Percentiles rank a stretch among this genome's conserved stretches.
Conservation (phyloP, 768 basidiomycete genomes). For the Amanita molliuscula region DNA sequence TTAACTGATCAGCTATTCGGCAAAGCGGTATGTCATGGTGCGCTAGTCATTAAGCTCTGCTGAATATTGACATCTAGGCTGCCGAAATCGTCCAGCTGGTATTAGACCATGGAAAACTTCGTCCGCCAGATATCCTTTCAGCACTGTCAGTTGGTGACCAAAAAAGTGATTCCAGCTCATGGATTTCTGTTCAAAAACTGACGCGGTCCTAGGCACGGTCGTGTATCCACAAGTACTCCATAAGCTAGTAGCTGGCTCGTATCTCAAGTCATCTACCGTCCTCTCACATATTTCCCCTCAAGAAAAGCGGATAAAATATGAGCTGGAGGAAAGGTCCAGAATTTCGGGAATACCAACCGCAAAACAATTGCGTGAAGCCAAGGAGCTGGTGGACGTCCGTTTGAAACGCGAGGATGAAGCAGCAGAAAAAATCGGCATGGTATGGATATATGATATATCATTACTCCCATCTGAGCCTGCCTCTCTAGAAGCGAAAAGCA, state of each 20-base stretch:
- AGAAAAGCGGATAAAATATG: constrained; percentile 75
- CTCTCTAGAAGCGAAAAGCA: constrained; percentile 49
- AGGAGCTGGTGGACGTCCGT: constrained; percentile 51
- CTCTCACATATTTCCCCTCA: constrained; percentile 72
- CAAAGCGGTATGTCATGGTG: constrained; percentile 33
- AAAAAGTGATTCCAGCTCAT: constrained; percentile 34
- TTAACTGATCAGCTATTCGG: constrained; percentile 66
- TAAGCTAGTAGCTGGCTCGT: constrained; percentile 61
- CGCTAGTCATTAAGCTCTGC: constrained; percentile 1
- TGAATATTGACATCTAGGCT: constrained; percentile 33
- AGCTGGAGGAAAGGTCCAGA: constrained; percentile 66
- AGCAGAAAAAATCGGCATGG: constrained; percentile 63
- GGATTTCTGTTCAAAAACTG: not conserved
- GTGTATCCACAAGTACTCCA: constrained; percentile 55
- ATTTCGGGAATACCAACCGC: constrained; percentile 71
- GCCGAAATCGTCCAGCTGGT: constrained; percentile 67
- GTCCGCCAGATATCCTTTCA: constrained; percentile 57
- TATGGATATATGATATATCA: constrained; percentile 21
- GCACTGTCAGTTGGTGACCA: constrained; percentile 39
- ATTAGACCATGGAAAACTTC: constrained; percentile 81
- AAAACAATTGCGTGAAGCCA: constrained; percentile 67
- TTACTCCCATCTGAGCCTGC: not conserved
- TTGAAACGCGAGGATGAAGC: constrained; percentile 65
- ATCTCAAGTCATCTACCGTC: constrained; percentile 71
- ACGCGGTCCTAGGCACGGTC: constrained; percentile 14